Base-by-base conservation (phyloP, 495 filamentous ascomycete species). In the Xylaria longipes region DNA sequence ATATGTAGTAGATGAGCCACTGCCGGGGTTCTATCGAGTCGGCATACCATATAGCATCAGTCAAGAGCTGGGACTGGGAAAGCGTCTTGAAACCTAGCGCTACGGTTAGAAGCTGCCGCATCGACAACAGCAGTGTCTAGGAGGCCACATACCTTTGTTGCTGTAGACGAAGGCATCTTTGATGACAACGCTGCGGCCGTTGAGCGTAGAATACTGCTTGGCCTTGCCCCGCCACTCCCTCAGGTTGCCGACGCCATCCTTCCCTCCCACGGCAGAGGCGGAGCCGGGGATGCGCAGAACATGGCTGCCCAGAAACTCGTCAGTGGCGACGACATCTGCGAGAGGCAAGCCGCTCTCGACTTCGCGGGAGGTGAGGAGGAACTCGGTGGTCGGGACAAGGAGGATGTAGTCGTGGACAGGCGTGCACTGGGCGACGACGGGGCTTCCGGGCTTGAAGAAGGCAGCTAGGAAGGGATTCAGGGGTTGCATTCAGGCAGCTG, bases 1-100 rank as follows among this genome's bases (percentile, higher is more conserved):
- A 97, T 66, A 99, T 97, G 80, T 94, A 98, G 86, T 99, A 98
- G 65, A 99, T 89, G 45, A 99, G 89, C 92, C 97, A 99, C 88
- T 92, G 91, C 60, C 93, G 90, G 27, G 93, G 90, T 48, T 97
- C 95, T 68, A 91, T 85, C 25, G 84, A 89, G 72, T 98, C 91
- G 41, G 93, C 90, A 78, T 96, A 95, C 86, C 93, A 98, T n/a
- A 98, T 83, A 48, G 86, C 87, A 78, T 98, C 97, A 71, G 90
- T 89, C 50, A 98, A 82, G 27, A 99, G 84, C 80, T 96, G 97
- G 31, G 94, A 92, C 78, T 98, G 97, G 65, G 93, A 93, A 66
- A 97, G 85, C 27, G 90, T 90, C 81, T 94, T 97, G 88, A 98
- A 98, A 31, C 96, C 96, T 98, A 72, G 48, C 35, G 17, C 33